Conservation (phyloP, 1,139 yeast species). For the Ashbya aceris region DNA sequence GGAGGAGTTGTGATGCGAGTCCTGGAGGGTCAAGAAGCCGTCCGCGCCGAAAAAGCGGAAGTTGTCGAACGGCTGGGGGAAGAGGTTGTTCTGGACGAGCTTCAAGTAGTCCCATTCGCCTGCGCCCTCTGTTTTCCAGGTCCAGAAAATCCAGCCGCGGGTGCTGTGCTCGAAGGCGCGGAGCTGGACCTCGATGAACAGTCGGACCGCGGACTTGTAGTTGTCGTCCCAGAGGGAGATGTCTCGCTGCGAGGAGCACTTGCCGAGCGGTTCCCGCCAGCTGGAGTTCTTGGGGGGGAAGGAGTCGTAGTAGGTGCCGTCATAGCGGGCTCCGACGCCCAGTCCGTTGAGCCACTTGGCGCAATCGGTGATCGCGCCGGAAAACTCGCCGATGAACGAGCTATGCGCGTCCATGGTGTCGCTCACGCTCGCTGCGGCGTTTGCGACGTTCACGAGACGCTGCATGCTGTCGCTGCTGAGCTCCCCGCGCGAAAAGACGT, state of each 20-base stretch:
- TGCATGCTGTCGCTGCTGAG: slow-evolving; percentile 29
- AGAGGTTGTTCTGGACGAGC: slow-evolving; percentile 40
- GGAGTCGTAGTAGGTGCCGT: slow-evolving; percentile 34
- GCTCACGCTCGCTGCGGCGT: slow-evolving; percentile 6
- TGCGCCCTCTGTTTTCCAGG: slow-evolving; percentile 53
- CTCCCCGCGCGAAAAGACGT: slow-evolving; percentile 41
- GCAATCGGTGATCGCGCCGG: slow-evolving; percentile 58
- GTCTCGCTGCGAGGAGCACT: slow-evolving; percentile 16
- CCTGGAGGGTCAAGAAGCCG: slow-evolving; percentile 15
- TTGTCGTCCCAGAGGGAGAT: slow-evolving; percentile 29
- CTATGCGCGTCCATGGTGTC: slow-evolving; percentile 36
- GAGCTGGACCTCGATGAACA: slow-evolving; percentile 43
- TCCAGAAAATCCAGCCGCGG: slow-evolving; percentile 63
- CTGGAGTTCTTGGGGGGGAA: slow-evolving; percentile 14
- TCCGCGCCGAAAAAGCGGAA: slow-evolving; percentile 25
- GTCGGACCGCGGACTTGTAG: slow-evolving; percentile 34
- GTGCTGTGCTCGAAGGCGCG: slow-evolving; percentile 36
- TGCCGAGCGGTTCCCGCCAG: slow-evolving; percentile 11
- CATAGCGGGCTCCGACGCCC: slow-evolving; percentile 50
- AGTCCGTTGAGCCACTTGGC: slow-evolving; percentile 59
- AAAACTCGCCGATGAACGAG: slow-evolving; percentile 55
- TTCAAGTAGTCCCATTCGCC: slow-evolving; percentile 56
- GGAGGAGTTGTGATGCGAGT: neutral
- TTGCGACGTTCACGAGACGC: slow-evolving; percentile 9
- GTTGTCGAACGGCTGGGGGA: slow-evolving; percentile 52